Percentiles rank a stretch among this genome's conserved stretches.
phyloP scores from a whole-genome alignment of 148 eudicot species.

The Chenopodium album region DNA sequence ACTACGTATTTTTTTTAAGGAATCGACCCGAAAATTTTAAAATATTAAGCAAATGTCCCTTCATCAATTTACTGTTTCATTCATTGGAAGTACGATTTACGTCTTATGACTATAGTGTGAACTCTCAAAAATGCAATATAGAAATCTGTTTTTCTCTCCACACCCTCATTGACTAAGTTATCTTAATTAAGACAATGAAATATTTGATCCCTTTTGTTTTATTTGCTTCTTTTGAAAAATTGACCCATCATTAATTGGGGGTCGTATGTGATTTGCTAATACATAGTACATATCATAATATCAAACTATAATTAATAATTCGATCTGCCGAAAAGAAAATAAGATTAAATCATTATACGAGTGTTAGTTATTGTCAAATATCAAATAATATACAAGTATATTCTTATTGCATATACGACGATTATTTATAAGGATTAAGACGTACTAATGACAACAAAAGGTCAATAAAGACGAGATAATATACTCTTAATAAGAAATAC shows the following conservation, averaged over 20 bases:
- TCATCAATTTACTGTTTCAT: neutral
- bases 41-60: neutral
- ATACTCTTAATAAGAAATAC: no score
- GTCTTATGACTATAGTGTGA: neutral
- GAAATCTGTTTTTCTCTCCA: neutral
- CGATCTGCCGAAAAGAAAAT: neutral
- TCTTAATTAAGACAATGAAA: neutral
- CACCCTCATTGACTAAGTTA: neutral
- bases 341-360: neutral
- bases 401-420: neutral
- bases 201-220: neutral
- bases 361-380: neutral
- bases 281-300: neutral
- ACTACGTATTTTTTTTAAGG: no score
- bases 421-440: neutral
- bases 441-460: neutral
- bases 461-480: neutral
- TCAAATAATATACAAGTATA: neutral
- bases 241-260: neutral
- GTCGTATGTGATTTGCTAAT: neutral
- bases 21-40: no score
- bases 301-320: neutral
- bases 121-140: neutral
- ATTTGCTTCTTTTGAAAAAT: neutral
- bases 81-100: neutral